These are phyloP conservation scores for Trichoderma afroharzianum DNA, from an alignment of 2,329 filamentous ascomycete species.

Conservation along the genomic window DNA sequence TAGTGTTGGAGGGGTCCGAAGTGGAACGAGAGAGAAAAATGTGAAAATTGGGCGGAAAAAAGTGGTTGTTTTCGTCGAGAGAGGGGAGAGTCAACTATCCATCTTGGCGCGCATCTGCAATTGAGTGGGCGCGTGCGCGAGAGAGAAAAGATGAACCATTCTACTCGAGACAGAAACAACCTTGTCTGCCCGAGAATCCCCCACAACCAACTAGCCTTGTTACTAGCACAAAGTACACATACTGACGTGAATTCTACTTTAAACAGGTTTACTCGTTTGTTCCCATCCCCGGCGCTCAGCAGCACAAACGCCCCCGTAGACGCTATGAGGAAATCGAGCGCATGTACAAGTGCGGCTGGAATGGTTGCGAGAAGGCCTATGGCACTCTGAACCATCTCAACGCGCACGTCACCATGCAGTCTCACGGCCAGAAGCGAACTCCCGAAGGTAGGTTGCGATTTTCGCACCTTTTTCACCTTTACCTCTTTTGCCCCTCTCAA, in stretches of 20 bases:
- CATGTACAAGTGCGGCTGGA: constrained; percentile 99
- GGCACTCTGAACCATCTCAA: constrained; percentile 97
- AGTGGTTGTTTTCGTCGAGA: background rate
- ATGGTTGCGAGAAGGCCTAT: constrained; percentile 97
- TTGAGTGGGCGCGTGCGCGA: background rate
- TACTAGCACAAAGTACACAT: background rate
- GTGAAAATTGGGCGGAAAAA: background rate
- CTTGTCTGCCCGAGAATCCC: background rate
- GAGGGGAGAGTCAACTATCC: background rate
- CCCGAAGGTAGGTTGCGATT: constrained; percentile 75
- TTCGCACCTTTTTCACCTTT: background rate
- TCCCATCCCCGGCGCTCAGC: constrained; percentile 91
- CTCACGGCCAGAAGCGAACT: constrained; percentile 88
- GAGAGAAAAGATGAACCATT: background rate
- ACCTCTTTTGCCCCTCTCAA: background rate
- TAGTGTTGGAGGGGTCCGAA: background rate
- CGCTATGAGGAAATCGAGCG: constrained; percentile 98
- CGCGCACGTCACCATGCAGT: constrained; percentile 98
- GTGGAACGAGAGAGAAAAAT: background rate
- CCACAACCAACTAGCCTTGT: background rate
- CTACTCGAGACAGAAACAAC: background rate
- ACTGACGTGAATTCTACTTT: constrained; percentile 18
- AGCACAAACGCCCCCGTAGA: constrained; percentile 90
- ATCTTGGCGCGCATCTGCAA: background rate
- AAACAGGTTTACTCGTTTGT: constrained; percentile 97